Evolutionary conservation across 352 stramenopile genomes (phyloP).

Genomic region (Blastocystis sp.): DNA sequence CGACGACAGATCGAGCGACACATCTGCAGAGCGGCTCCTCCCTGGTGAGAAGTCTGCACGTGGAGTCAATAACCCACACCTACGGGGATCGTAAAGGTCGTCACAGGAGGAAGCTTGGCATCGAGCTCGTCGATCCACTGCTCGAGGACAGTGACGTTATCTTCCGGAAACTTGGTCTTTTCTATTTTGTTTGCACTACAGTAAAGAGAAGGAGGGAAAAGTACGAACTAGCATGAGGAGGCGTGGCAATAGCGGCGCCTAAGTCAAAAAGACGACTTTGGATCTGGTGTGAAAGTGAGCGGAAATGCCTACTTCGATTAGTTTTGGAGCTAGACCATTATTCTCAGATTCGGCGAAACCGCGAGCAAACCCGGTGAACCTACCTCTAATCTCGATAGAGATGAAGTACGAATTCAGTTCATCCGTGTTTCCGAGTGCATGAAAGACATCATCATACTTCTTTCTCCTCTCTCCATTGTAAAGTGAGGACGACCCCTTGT

Average conservation of each 20-base stretch:
- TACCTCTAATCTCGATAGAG: constrained; percentile 67
- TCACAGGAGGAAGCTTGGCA: constrained; percentile 73
- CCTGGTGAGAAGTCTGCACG: constrained; percentile 63
- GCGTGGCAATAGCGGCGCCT: constrained; percentile 79
- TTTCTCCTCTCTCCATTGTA: constrained; percentile 79
- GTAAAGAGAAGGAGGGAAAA: neutral
- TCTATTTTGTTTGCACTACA: constrained; percentile 64
- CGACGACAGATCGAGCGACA: constrained; percentile 76
- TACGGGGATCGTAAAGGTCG: constrained; percentile 73
- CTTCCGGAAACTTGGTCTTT: constrained; percentile 65
- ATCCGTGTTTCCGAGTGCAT: constrained; percentile 81
- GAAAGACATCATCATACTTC: constrained; percentile 80
- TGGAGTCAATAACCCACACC: neutral
- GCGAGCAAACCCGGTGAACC: constrained; percentile 66
- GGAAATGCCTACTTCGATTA: constrained; percentile 14
- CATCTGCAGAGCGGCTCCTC: constrained; percentile 78
- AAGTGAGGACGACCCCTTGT: constrained; percentile 82
- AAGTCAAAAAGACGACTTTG: constrained; percentile 82
- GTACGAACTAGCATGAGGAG: constrained; percentile 62
- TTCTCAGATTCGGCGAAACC: constrained; percentile 47
- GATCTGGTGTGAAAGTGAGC: constrained; percentile 69
- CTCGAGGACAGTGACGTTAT: constrained; percentile 71
- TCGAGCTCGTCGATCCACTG: constrained; percentile 82
- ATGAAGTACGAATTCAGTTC: constrained; percentile 74
- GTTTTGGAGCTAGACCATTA: constrained; percentile 54